Base-by-base conservation (phyloP, 345 rosid species). In the Citrus cavaleriei region DNA sequence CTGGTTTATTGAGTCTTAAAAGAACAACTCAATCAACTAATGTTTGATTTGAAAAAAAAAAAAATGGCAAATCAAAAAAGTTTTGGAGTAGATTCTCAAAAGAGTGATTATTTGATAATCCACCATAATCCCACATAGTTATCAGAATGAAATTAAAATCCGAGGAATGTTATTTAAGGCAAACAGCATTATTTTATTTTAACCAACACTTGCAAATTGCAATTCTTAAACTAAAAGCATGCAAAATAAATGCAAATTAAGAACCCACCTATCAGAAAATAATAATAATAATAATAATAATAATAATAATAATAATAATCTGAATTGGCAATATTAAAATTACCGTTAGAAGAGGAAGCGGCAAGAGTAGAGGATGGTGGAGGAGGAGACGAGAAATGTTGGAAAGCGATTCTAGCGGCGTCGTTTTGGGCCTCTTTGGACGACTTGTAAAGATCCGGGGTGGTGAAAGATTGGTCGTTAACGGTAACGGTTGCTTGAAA, bases 371-470 rank as follows among this genome's bases (percentile, higher is more conserved):
- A 5, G 3, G 68, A 25, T 21, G 51, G 38, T 19, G 70, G 34
- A 3, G 65, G 19, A 10, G 81, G 19, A 12, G 84, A 21, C 1
- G 81, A 62, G 81, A 86, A 75, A 54, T 82, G 78, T 13, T 40
- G 63, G 32, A 79, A 35, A 30, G 93, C 93, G 73, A 81, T 46
- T 9, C 59, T 62, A 10, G 91, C 93, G 16, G 87, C 90, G 5
- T 84, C 80, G 49, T 86, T 88, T 28, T 90, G 91, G 4, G 90
- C 88, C 6, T 81, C 74, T 67, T 86, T 90, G 57, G 88, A 58
- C 37, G 90, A 74, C 6, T 10, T 76, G 10, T 75, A 22, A 28
- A 40, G 74, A 7, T 57, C 68, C 2, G 7, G 35, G 3, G 88
- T 38, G 34, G 42, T 68, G 74, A 88, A 90, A 3, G 76, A 22